Conservation (phyloP, 495 filamentous ascomycete species). For the Lindgomyces ingoldianus region DNA sequence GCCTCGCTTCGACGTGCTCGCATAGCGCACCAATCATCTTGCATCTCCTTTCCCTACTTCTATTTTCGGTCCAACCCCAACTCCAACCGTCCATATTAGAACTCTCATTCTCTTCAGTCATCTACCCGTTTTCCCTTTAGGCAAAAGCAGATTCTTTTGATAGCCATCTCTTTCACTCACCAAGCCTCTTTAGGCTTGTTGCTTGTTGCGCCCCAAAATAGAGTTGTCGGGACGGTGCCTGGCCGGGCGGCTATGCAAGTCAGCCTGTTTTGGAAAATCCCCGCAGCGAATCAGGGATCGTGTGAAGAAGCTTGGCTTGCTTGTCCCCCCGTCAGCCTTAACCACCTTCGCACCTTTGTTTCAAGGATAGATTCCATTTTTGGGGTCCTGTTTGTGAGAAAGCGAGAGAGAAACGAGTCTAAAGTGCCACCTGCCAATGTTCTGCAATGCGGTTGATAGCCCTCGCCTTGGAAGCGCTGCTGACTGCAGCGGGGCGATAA, state of each 20-base stretch:
- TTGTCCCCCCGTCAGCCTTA: neutral
- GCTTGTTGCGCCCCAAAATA: neutral
- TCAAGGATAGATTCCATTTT: neutral
- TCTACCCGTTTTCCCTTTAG: neutral
- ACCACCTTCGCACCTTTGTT: neutral
- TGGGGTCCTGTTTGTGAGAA: no score
- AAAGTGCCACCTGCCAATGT: neutral
- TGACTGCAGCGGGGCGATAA: neutral
- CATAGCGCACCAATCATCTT: no score
- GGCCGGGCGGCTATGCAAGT: conserved; percentile 7
- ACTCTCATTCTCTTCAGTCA: no score
- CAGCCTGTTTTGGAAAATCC: neutral
- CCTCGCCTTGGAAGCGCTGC: neutral
- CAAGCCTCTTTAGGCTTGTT: neutral
- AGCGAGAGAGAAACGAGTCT: no score
- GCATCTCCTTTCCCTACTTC: no score
- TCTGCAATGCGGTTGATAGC: neutral
- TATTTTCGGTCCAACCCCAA: no score
- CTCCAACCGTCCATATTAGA: no score
- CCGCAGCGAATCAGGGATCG: neutral
- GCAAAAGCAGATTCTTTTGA: neutral
- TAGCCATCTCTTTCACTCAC: neutral
- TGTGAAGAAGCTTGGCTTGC: no score
- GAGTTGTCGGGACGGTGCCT: neutral
- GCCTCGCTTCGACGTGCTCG: no score